Percentiles rank a stretch among this genome's conserved stretches.
phyloP scores from a whole-genome alignment of 345 rosid genomes.

The Salix purpurea region DNA sequence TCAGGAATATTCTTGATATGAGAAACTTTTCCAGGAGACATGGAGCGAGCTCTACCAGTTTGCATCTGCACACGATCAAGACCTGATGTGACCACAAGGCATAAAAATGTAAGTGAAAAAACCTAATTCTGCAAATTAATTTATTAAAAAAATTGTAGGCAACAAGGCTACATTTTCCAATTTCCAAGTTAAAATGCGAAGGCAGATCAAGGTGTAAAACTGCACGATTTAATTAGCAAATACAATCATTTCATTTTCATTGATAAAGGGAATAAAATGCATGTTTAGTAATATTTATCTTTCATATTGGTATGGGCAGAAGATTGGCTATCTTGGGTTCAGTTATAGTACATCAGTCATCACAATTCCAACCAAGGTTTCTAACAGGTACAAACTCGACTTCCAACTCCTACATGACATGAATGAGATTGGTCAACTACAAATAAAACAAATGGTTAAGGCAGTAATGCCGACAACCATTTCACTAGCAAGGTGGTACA shows the following conservation, averaged over 20 bases:
- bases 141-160: too few species aligned
- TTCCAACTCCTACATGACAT: too few species aligned
- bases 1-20: conserved; percentile 52
- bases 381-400: too few species aligned
- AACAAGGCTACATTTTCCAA: too few species aligned
- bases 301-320: neutral
- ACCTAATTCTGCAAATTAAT: too few species aligned
- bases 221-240: neutral
- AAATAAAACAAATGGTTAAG: too few species aligned
- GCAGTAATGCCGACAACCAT: too few species aligned
- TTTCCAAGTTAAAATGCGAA: too few species aligned
- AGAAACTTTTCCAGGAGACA: conserved; percentile 61
- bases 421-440: too few species aligned
- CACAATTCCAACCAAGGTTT: too few species aligned
- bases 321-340: neutral
- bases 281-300: neutral
- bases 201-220: neutral
- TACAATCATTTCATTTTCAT: neutral
- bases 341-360: neutral
- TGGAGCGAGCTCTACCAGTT: conserved; percentile 60
- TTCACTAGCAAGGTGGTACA: too few species aligned
- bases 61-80: conserved; percentile 30
- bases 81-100: conserved; percentile 34
- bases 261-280: neutral
- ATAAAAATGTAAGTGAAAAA: too few species aligned